These are phyloP conservation scores for Trifolium repens DNA, from an alignment of 306 rosid species.

Conservation along the genomic window DNA sequence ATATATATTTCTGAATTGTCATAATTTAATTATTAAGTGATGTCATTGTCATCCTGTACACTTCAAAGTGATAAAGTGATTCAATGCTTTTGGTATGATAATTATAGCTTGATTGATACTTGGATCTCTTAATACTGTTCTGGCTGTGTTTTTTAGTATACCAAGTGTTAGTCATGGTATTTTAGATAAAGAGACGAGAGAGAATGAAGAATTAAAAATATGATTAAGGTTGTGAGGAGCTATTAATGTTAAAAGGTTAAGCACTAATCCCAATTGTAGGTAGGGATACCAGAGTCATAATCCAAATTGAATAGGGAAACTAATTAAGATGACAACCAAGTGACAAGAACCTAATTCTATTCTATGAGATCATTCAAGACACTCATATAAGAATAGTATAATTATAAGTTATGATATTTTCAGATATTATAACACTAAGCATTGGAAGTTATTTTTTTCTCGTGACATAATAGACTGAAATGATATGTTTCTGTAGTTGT, in stretches of 20 bases:
- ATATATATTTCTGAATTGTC: background rate
- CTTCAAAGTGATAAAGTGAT: background rate
- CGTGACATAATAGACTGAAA: slow-evolving; percentile 26
- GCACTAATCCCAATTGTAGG: background rate
- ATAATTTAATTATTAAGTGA: background rate
- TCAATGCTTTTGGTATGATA: slow-evolving; percentile 1
- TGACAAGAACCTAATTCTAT: background rate
- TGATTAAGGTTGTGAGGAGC: background rate
- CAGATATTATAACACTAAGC: background rate
- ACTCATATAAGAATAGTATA: background rate
- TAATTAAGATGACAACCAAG: background rate
- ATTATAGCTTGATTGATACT: slow-evolving; percentile 12
- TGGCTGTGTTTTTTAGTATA: background rate
- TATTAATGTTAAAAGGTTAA: background rate
- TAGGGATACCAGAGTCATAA: background rate
- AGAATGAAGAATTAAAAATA: background rate
- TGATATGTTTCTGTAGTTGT: slow-evolving; percentile 13
- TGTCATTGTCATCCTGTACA: slow-evolving; percentile 2
- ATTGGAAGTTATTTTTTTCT: slow-evolving; percentile 14
- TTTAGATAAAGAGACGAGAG: background rate
- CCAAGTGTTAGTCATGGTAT: background rate
- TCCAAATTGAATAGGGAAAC: background rate
- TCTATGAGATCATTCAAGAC: background rate
- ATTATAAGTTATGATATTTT: background rate
- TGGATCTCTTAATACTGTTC: slow-evolving; percentile 23